phyloP scores from a whole-genome alignment of 805 yeast species.

The Candida incommunis region DNA sequence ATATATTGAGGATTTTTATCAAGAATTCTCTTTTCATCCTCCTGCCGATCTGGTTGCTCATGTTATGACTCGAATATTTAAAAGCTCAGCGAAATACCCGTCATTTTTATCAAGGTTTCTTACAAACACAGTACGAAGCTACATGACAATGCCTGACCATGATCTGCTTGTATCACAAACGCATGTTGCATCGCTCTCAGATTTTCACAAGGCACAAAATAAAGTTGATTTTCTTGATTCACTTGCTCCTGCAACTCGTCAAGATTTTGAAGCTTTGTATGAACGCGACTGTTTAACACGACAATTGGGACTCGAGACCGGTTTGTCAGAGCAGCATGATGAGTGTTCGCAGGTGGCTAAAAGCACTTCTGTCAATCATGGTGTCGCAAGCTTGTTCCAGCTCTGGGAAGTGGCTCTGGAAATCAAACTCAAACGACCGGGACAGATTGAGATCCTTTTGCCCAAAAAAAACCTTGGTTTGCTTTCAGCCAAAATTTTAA shows the following conservation, averaged over 20 bases:
- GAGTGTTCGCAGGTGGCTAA: conserved; percentile 3
- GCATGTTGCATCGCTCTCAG: too few relatives aligned
- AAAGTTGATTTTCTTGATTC: too few relatives aligned
- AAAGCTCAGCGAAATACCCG: too few relatives aligned
- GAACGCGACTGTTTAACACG: conserved; percentile 55
- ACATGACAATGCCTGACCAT: too few relatives aligned
- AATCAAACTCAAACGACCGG: background rate
- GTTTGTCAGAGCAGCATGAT: background rate
- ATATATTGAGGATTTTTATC: background rate
- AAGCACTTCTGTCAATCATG: too few relatives aligned
- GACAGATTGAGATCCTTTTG: background rate
- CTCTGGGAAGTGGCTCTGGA: conserved; percentile 6
- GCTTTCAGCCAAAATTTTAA: background rate
- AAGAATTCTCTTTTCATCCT: background rate
- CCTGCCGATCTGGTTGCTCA: background rate
- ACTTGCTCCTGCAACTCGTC: conserved; percentile 28
- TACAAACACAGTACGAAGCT: too few relatives aligned
- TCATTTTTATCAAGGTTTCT: too few relatives aligned
- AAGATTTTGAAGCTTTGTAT: conserved; percentile 41
- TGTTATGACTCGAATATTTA: background rate
- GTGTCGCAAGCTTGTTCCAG: too few relatives aligned
- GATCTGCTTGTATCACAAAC: too few relatives aligned
- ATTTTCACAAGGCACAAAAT: too few relatives aligned
- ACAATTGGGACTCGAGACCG: conserved; percentile 49
- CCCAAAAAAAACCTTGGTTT: conserved; percentile 3